phyloP scores from a whole-genome alignment of 805 yeast genomes.

The Candida insectalens region DNA sequence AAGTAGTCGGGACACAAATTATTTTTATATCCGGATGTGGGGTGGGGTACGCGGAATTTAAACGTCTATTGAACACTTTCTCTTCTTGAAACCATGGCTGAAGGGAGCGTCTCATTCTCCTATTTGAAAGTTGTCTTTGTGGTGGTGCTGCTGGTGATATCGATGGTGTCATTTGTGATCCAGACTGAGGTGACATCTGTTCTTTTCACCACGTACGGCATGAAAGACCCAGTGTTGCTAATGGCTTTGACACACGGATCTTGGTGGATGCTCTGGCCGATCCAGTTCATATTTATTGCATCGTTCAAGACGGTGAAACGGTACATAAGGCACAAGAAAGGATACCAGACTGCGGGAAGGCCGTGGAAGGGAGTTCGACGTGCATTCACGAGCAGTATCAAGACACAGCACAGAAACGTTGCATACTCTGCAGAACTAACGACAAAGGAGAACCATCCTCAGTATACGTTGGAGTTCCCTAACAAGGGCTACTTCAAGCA shows the following conservation, averaged over 20 bases:
- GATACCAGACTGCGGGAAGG: slow-evolving; percentile 12
- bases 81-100: too few species aligned
- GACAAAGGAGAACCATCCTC: slow-evolving; percentile 16
- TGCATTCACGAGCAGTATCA: slow-evolving; percentile 27
- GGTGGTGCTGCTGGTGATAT: slow-evolving; percentile 33
- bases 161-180: slow-evolving; percentile 53
- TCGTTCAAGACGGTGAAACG: slow-evolving; percentile 31
- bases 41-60: too few species aligned
- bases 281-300: slow-evolving; percentile 46
- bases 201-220: slow-evolving; percentile 44
- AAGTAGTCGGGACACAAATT: too few species aligned
- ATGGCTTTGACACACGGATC: slow-evolving; percentile 67
- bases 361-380: slow-evolving; percentile 23
- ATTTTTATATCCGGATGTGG: too few species aligned
- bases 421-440: slow-evolving; percentile 28
- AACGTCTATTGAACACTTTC: too few species aligned
- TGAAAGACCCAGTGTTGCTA: slow-evolving; percentile 60
- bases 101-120: slow-evolving; percentile 15
- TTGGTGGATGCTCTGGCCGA: slow-evolving; percentile 68
- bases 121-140: slow-evolving; percentile 34
- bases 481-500: slow-evolving; percentile 15
- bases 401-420: slow-evolving; percentile 33
- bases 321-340: slow-evolving; percentile 10
- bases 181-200: slow-evolving; percentile 78
- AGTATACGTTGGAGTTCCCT: slow-evolving; percentile 23